These are phyloP conservation scores for Fusarium irregulare DNA, from an alignment of 2,329 filamentous ascomycete genomes.

Conservation along the genomic window DNA sequence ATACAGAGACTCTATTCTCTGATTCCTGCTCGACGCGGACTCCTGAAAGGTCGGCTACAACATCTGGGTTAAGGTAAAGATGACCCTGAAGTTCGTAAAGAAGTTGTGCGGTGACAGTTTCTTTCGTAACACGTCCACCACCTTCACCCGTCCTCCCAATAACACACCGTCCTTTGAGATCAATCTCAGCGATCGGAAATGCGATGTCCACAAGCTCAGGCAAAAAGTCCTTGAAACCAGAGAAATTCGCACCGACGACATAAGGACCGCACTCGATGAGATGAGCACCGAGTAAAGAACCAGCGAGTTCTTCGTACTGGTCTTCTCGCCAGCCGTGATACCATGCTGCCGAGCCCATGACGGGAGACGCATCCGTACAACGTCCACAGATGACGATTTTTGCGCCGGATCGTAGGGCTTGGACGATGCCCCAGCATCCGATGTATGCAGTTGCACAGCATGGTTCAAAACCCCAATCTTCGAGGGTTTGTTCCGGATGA, in stretches of 20 bases:
- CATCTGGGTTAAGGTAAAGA: conserved; percentile 58
- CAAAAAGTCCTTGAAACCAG: conserved; percentile 55
- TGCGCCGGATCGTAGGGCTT: conserved; percentile 56
- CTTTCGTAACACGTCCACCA: conserved; percentile 53
- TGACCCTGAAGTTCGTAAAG: conserved; percentile 61
- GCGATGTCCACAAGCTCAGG: conserved; percentile 48
- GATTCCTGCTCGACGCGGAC: conserved; percentile 59
- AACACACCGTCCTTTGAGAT: conserved; percentile 47
- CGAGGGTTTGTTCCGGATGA: conserved; percentile 45
- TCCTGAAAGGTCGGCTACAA: conserved; percentile 53
- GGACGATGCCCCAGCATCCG: conserved; percentile 61
- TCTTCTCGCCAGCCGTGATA: conserved; percentile 65
- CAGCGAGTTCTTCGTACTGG: conserved; percentile 62
- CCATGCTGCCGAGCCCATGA: conserved; percentile 66
- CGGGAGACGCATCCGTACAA: conserved; percentile 62
- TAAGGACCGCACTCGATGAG: conserved; percentile 67
- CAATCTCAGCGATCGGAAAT: conserved; percentile 55
- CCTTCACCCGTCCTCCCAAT: conserved; percentile 51
- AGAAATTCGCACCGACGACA: conserved; percentile 65
- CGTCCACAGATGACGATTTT: conserved; percentile 63
- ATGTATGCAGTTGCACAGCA: conserved; percentile 57
- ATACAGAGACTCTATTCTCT: conserved; percentile 49
- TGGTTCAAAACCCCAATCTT: conserved; percentile 47
- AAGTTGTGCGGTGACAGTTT: conserved; percentile 53
- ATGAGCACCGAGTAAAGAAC: conserved; percentile 63